Evolutionary conservation across 768 basidiomycete species (phyloP).

Genomic region (Tricholoma bakamatsutake): DNA sequence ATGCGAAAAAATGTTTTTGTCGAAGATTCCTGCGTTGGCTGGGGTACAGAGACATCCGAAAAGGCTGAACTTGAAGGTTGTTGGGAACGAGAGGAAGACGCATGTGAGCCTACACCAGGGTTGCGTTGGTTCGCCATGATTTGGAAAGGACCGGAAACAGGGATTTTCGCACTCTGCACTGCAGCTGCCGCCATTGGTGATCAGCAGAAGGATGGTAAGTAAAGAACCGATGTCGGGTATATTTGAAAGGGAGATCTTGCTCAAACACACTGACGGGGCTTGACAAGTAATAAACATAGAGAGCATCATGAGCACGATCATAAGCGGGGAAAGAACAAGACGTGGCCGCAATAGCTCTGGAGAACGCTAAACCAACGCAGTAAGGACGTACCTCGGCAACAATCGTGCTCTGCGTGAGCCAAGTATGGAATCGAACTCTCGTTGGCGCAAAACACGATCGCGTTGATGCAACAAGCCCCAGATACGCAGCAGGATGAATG

Average conservation of each 20-base stretch:
- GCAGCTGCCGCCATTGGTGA: conserved; percentile 41
- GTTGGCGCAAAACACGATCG: conserved; percentile 1
- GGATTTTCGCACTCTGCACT: conserved; percentile 30
- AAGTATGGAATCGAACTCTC: background rate
- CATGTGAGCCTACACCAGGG: conserved; percentile 26
- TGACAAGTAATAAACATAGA: background rate
- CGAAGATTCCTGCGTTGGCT: conserved; percentile 31
- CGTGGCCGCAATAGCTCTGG: conserved; percentile 1
- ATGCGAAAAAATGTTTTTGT: conserved; percentile 58
- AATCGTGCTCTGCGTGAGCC: conserved; percentile 1
- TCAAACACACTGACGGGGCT: background rate
- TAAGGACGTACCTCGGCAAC: conserved; percentile 8
- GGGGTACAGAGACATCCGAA: conserved; percentile 22
- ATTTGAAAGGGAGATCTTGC: background rate
- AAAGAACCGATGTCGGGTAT: background rate
- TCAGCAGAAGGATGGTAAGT: background rate
- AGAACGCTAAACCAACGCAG: background rate
- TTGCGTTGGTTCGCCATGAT: conserved; percentile 39
- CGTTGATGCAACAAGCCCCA: background rate
- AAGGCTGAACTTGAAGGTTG: conserved; percentile 24
- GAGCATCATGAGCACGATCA: conserved; percentile 6
- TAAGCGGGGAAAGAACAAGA: conserved; percentile 1
- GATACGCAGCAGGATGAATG: conserved; percentile 2
- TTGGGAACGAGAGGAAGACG: conserved; percentile 39
- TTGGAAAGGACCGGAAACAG: conserved; percentile 38